Evolutionary conservation across 2,329 filamentous ascomycete genomes (phyloP), one percentile per base, ranked within the genome.

Genomic region (Phaeosphaeria sp.): DNA sequence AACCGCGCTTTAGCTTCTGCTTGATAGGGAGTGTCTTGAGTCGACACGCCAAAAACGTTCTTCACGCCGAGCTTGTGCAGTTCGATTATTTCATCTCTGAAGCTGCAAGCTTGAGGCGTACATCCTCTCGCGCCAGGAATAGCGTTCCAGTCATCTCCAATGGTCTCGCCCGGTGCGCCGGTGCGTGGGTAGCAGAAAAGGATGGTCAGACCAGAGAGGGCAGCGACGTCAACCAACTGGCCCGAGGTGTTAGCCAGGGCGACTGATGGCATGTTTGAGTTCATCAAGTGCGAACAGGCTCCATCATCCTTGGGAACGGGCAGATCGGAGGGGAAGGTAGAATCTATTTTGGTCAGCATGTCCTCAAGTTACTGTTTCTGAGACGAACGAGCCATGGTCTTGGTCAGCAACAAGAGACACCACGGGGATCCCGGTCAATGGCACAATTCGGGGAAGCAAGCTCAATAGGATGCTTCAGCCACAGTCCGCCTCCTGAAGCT

Each of bases 111-210:
- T 68, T 80, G 78, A 6, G 78, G 77, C 15, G 80, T 63, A 64
- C 78, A 81, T 52, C 79, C 79, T 55, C 78, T 67, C 7, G 79
- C 79, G 25, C 80, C 78, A 4, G 78, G 78, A 52, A 80, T 80
- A 17, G 68, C 59, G 63, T 81, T 78, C 78, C 77, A 81, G 13
- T 72, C 67, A 25, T 77, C 71, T 44, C 78, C 72, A n/a, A 81
- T 73, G 1, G 64, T 73, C 58, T 81, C 78, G 56, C 74, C 66
- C 13, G 75, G 77, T 2, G 72, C 77, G 33, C 70, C 77, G 42
- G 76, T 78, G 33, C 75, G 76, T 7, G 78, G 78, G 63, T 79
- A 80, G 71, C 71, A 78, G 68, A 81, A 81, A 49, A 80, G 48
- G 43, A 82, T 74, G 20, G 68, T 77, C 17, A 79, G 70, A 39